Base-by-base conservation (phyloP, 2,329 filamentous ascomycete genomes). In the Fusarium cyanostomum region DNA sequence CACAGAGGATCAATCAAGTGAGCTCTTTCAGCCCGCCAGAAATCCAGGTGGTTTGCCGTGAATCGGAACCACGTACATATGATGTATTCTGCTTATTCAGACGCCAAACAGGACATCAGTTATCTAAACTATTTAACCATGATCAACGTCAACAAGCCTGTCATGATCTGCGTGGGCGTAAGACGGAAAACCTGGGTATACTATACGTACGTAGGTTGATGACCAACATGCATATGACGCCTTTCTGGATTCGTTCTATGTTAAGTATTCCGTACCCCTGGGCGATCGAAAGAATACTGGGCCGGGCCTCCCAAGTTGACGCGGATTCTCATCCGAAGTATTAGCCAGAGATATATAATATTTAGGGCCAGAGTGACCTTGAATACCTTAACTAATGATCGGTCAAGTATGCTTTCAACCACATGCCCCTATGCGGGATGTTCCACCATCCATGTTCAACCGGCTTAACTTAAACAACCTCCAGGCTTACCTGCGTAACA, bases 1-100 rank as follows among this genome's bases (percentile, higher is more conserved):
- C 56, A 62, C 54, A 66, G 59, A 67, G 53, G 62, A 55, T 59
- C 54, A 51, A 60, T 35, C 49, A 53, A 52, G 44, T 44, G 42
- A 63, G 51, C 45, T 60, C 50, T 56, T 59, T 37, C 39, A 66
- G 49, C 52, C 59, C 42, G 49, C 51, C 28, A 42, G 38, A 62
- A 44, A 37, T 37, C 21, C 26, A 39, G 37, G 39, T 42, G 34
- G 46, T 15, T 39, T 31, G 35, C 37, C 13, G n/a, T 49, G 37
- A 46, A 51, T 33, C 26, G 37, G 55, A 42, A 27, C 33, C 41
- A 37, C 59, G 54, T 64, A 59, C n/a, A 41, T 55, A 50, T 56
- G 52, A 53, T 51, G 28, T 43, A 46, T 43, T 34, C 26, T 66
- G 16, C 48, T 52, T 52, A 16, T 41, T 24, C 30, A 43, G 28